These are phyloP conservation scores for Candida pseudofarinosa DNA, from an alignment of 805 yeast genomes.

Conservation along the genomic window DNA sequence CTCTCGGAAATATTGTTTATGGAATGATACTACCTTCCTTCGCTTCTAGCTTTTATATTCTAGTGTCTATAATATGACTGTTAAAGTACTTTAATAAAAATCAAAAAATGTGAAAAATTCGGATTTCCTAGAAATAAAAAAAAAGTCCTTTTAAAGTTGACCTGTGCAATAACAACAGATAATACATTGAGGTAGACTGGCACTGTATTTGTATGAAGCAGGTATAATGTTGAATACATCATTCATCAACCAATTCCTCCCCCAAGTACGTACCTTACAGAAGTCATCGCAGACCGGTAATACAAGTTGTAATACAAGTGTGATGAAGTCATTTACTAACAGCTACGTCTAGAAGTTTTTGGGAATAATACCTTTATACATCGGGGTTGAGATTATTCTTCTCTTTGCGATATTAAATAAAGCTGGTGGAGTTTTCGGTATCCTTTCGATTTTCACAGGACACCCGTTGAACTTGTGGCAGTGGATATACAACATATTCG, in stretches of 20 bases:
- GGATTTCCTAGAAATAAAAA: background rate
- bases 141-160: too few relatives aligned
- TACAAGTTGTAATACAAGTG: too few relatives aligned
- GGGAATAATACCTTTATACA: constrained; percentile 70
- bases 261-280: constrained; percentile 21
- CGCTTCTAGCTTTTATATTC: constrained; percentile 1
- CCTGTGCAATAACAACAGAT: too few relatives aligned
- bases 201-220: background rate
- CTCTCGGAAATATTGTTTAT: too few relatives aligned
- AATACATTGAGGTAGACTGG: too few relatives aligned
- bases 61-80: background rate
- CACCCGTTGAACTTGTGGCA: constrained; percentile 81
- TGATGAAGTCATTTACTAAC: constrained; percentile 6
- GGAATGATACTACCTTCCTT: too few relatives aligned
- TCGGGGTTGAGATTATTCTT: constrained; percentile 81
- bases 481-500: constrained; percentile 71
- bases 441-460: constrained; percentile 81
- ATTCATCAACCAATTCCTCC: constrained; percentile 10
- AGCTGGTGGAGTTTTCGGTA: constrained; percentile 84
- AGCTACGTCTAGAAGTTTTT: constrained; percentile 55
- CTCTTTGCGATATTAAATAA: constrained; percentile 79
- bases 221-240: background rate
- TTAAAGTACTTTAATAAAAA: background rate
- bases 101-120: background rate
- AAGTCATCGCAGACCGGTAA: background rate